Evolutionary conservation across 352 stramenopile species (phyloP), one percentile per base, ranked within the genome.

Genomic region (Globisporangium nodosum): DNA sequence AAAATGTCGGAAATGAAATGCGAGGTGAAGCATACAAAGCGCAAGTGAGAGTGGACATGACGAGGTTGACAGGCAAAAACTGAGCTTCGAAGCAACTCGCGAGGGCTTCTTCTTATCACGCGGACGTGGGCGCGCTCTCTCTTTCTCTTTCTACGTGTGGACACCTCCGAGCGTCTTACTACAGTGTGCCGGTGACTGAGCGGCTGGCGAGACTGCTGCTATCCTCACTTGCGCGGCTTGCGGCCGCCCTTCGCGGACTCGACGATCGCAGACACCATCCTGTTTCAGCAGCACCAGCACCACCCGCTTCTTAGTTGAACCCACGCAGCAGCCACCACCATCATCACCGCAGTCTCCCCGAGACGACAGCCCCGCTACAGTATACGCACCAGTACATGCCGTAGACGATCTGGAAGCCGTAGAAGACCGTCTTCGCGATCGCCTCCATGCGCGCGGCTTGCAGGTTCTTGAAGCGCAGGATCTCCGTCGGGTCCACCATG

Each of bases 191-290:
- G 24, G 24, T 27, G 24, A 27, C 24, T 27, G 24, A 27, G 24
- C 24, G 24, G 24, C 24, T 27, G 24, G 24, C 24, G 24, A 27
- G 24, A 27, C 24, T 27, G 24, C 24, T 27, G 24, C 24, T 27
- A 27, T 27, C 5, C 45, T 49, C 45, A 49, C 37, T 60, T 60
- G 37, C 49, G 54, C 16, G 59, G 46, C 35, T 52, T 60, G 46
- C 68, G 70, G 35, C 70, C 71, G 65, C 84, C 85, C 45, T 49
- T 49, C 27, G 81, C 72, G 31, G 81, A 88, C 49, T 73, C 75
- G 37, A 93, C 81, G 55, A 93, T 93, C 56, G 83, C 79, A 49
- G 83, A 93, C 31, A 93, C 83, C 83, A 93, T 93, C 83, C 82
- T 92, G 3, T 18, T 3, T 43, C 21, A n/a, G 20, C 43, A 52